Percentiles rank a stretch among this genome's conserved stretches.
Conservation (phyloP, 2,329 filamentous ascomycete genomes). For the Coniochaeta prunicola region DNA sequence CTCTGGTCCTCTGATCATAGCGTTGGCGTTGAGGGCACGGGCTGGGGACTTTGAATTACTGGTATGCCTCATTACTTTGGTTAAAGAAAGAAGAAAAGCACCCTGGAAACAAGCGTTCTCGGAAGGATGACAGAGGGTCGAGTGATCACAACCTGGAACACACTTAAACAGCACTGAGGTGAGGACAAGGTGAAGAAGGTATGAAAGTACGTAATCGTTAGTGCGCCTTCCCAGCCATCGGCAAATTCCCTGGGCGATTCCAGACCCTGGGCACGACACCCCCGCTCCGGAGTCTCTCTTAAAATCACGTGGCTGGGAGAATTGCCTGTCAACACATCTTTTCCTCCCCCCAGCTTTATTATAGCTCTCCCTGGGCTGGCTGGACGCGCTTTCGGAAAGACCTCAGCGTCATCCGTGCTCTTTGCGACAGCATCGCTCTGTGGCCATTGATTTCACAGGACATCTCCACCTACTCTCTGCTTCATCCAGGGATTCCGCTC, state of each 20-base stretch:
- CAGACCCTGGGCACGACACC: constrained; percentile 1
- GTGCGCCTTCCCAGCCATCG: neutral
- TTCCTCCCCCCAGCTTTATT: constrained; percentile 5
- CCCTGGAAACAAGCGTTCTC: no score
- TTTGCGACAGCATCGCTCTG: constrained; percentile 14
- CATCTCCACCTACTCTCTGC: neutral
- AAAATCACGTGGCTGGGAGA: constrained; percentile 17
- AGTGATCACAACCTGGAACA: no score
- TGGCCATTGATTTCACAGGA: constrained; percentile 16
- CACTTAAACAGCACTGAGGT: neutral
- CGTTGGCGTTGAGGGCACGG: constrained; percentile 12
- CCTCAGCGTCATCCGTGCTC: constrained; percentile 13
- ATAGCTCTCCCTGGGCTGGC: constrained; percentile 6
- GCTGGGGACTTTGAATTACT: neutral
- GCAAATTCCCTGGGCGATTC: neutral
- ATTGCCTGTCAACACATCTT: constrained; percentile 5
- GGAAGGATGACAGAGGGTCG: no score
- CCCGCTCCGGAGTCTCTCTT: neutral
- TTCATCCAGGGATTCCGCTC: neutral
- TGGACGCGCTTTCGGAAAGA: constrained; percentile 13
- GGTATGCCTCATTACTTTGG: neutral
- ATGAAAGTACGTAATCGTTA: neutral
- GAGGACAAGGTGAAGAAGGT: neutral
- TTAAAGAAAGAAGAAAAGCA: neutral
- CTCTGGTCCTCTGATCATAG: constrained; percentile 12